Evolutionary conservation across 768 basidiomycete genomes (phyloP).

Genomic region (Lentinus brumalis): DNA sequence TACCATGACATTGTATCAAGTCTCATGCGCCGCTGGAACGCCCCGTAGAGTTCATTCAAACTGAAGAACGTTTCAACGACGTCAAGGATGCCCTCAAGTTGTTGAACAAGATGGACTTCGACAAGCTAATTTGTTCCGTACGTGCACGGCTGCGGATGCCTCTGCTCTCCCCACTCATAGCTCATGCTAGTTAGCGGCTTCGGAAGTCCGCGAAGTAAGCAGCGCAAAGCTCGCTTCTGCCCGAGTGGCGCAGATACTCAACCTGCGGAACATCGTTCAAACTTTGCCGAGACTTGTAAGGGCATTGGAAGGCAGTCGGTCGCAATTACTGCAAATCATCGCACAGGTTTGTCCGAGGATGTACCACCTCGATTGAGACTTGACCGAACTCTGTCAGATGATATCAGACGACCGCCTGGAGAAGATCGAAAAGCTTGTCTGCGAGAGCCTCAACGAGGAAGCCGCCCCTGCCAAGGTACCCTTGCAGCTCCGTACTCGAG

Average conservation of each 20-base stretch:
- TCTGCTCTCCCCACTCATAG: background rate
- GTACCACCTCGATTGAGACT: background rate
- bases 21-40: slow-evolving; percentile 14
- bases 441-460: slow-evolving; percentile 73
- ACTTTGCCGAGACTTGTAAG: slow-evolving; percentile 64
- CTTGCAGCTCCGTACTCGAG: background rate
- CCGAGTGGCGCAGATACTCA: slow-evolving; percentile 78
- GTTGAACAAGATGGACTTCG: slow-evolving; percentile 83
- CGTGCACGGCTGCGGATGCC: slow-evolving; percentile 10
- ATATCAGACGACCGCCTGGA: slow-evolving; percentile 71
- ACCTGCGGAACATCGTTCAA: slow-evolving; percentile 70
- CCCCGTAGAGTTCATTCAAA: slow-evolving; percentile 67
- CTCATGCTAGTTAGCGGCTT: slow-evolving; percentile 60
- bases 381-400: slow-evolving; percentile 47
- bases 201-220: slow-evolving; percentile 55
- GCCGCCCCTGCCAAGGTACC: slow-evolving; percentile 58
- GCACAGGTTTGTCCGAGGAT: slow-evolving; percentile 46
- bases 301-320: slow-evolving; percentile 58
- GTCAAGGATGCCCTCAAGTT: slow-evolving; percentile 68
- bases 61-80: slow-evolving; percentile 72
- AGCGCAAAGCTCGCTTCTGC: slow-evolving; percentile 65
- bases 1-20: slow-evolving; percentile 15
- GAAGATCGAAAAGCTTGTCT: slow-evolving; percentile 61
- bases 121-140: slow-evolving; percentile 79
- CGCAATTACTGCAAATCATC: slow-evolving; percentile 64